A percentile compares a stretch with the other conserved stretches of the same genome.
Conservation (phyloP, 768 basidiomycete species). For the Termitomyces sp. region DNA sequence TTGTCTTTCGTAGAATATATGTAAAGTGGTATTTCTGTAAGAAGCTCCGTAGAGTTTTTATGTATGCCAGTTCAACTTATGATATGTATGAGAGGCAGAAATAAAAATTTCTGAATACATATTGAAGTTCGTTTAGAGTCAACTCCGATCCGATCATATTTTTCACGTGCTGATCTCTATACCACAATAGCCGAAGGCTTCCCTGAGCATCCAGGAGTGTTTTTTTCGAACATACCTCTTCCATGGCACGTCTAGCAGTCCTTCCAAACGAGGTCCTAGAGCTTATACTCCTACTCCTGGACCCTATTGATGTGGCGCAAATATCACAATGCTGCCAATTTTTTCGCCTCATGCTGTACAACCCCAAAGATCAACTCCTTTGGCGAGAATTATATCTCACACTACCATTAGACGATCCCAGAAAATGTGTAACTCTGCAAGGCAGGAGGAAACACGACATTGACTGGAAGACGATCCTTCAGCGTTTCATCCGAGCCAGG, state of each 20-base stretch:
- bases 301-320: conserved; percentile 57
- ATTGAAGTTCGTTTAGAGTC: too few species aligned
- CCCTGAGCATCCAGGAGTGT: background rate
- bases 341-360: conserved; percentile 43
- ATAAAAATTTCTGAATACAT: too few species aligned
- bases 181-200: background rate
- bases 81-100: too few species aligned
- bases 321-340: conserved; percentile 48
- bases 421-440: conserved; percentile 37
- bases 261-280: conserved; percentile 62
- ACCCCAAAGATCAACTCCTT: conserved; percentile 39
- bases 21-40: too few species aligned
- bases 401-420: conserved; percentile 63
- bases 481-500: conserved; percentile 52
- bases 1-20: too few species aligned
- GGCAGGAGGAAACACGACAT: conserved; percentile 30
- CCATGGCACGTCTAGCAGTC: background rate
- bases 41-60: too few species aligned
- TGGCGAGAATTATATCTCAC: conserved; percentile 68
- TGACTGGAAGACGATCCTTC: conserved; percentile 53
- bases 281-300: conserved; percentile 49
- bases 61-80: too few species aligned
- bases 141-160: too few species aligned
- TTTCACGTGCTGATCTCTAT: too few species aligned
- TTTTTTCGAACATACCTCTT: background rate